Evolutionary conservation across 2,329 filamentous ascomycete genomes (phyloP).

Genomic region (Venturia pyrina): DNA sequence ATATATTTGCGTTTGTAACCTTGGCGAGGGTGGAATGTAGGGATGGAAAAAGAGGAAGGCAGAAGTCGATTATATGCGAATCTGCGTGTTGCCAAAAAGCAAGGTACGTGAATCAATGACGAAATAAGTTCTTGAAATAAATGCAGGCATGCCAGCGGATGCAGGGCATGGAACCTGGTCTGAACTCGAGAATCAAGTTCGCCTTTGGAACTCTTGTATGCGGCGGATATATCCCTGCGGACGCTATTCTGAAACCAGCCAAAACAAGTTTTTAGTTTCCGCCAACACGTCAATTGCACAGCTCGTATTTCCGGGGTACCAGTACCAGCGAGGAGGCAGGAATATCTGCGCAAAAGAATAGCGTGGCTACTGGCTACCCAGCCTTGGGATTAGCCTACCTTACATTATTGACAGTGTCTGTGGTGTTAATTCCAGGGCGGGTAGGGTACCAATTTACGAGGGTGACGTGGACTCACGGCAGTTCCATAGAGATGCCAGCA

Average conservation of each 20-base stretch:
- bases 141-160: background rate
- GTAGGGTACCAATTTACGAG: background rate
- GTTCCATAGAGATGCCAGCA: background rate
- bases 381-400: background rate
- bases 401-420: background rate
- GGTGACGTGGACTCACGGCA: background rate
- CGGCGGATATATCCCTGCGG: background rate
- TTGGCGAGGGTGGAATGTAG: background rate
- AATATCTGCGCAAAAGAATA: background rate
- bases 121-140: background rate
- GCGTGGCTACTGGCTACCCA: background rate
- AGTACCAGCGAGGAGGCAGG: background rate
- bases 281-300: background rate
- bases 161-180: background rate
- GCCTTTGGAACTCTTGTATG: background rate
- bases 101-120: background rate
- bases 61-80: background rate
- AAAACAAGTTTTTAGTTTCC: background rate
- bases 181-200: constrained; percentile 7
- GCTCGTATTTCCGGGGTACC: background rate
- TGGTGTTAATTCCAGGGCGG: background rate
- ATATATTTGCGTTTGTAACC: background rate
- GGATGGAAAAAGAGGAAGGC: background rate
- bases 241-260: background rate
- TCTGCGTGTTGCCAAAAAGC: background rate